Base-by-base conservation (phyloP, 495 filamentous ascomycete genomes). In the Penicillium taxi region DNA sequence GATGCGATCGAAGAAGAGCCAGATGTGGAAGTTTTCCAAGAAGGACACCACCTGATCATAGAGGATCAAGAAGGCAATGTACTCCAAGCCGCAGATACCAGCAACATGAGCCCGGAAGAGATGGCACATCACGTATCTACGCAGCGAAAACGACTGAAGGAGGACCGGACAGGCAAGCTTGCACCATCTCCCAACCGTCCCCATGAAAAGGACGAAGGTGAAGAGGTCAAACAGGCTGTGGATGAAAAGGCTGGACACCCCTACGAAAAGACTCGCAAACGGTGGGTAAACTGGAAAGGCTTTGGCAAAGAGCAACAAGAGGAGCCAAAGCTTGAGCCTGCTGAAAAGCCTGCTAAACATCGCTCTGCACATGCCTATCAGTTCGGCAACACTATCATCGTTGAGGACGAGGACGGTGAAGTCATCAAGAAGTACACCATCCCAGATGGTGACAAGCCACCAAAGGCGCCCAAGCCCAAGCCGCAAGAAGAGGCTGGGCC, bases 361-460 rank as follows among this genome's bases (percentile, higher is more conserved):
- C 66, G 73, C 15, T 80, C 91, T 4, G 93, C 93, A 8, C 74
- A 85, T 50, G 93, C 93, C 3, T 99, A 94, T 50, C 87, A 94
- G 47, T 96, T 90, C 48, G 93, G 89, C 28, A 91, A 86, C 47
- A 94, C 88, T 57, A 90, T 99, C 47, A 96, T 99, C 52, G 87
- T 99, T 11, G 93, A 99, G 60, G 89, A 99, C 48, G 88, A 90
- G 56, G 84, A 95, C 54, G 93, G 93, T 19, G 93, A 99, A 53
- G 93, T 99, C 9, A 76, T 99, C 56, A 93, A 94, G 69, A 94
- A 91, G 41, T 96, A 94, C 56, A 86, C 94, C 35, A 80, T 96
- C 19, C 83, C 88, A 8, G 49, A 69, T 13, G 3, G 40, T 46
- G 52, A 47, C 50, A 47, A 56, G 56, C 15, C 33, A 9, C 11